Base-by-base conservation (phyloP, 805 yeast species). In the Cyberlindnera subsufficiens region DNA sequence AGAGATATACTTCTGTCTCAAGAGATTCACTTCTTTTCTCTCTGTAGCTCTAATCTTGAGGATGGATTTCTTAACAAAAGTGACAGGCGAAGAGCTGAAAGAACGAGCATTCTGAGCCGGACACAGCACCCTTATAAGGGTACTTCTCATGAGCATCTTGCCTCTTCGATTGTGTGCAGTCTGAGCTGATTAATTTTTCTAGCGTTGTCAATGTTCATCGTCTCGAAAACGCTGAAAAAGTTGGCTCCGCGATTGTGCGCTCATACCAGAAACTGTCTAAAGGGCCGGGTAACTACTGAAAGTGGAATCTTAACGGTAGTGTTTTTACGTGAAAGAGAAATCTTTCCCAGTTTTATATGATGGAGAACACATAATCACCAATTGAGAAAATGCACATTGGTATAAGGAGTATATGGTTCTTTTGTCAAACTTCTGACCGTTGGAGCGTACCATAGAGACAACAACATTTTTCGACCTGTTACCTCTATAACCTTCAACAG, bases 1-100 rank as follows among this genome's bases (percentile, higher is more conserved):
- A 13, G 50, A 40, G n/a, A 54, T 45, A 41, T 50, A 52, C 51
- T 56, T 54, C 39, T 56, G 59, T 45, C 51, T 55, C 27, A 52
- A 48, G 38, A 52, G 53, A 37, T 54, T 57, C 35, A 52, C 42
- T 39, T 56, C 59, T 46, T 50, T 55, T 33, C 49, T 51, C 27
- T 55, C 59, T 32, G 46, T 46, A 14, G 61, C 52, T 35, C 50
- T 39, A 19, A 56, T 47, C 47, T 51, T 55, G 25, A 56, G 38
- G 32, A 51, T 50, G n/a, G 57, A 58, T 41, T 54, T 53, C 45
- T 49, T 51, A 30, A 46, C 42, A 27, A 27, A 18, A 6, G 44
- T 32, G 10, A 35, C 38, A 2, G 42, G 29, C 7, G 45, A 27
- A 4, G 45, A 32, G 40, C 51, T 46, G 37, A 52, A 52, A 1